Percentiles rank a stretch among this genome's conserved stretches.
phyloP scores from a whole-genome alignment of 148 eudicot genomes.

The Fagopyrum tataricum region DNA sequence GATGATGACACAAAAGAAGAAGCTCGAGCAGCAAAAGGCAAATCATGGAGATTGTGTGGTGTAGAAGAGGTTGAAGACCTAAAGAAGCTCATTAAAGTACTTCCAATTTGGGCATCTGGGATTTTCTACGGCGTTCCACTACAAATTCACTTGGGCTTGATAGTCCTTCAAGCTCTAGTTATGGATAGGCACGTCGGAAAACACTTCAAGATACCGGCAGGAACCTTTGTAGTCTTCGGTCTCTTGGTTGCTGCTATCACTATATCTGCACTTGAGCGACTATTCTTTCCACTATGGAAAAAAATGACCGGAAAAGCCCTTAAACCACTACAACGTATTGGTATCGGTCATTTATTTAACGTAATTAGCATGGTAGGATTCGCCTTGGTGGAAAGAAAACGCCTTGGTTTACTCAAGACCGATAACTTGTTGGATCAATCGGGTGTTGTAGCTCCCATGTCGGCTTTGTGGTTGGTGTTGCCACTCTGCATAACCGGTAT shows the following conservation, averaged over 20 bases:
- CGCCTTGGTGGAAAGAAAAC: constrained; percentile 36
- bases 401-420: constrained; percentile 20
- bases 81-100: constrained; percentile 37
- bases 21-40: constrained; percentile 1
- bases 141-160: constrained; percentile 27
- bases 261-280: constrained; percentile 25
- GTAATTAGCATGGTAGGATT: constrained; percentile 25
- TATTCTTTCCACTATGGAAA: constrained; percentile 28
- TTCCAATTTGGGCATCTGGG: constrained; percentile 54
- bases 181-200: constrained; percentile 36
- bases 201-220: constrained; percentile 29
- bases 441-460: constrained; percentile 33
- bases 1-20: not conserved
- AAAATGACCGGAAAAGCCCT: constrained; percentile 18
- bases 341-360: constrained; percentile 32
- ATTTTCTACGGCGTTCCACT: constrained; percentile 24
- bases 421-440: constrained; percentile 12
- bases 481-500: constrained; percentile 32
- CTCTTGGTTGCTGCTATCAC: constrained; percentile 30
- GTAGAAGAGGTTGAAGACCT: constrained; percentile 50
- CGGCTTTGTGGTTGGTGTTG: constrained; percentile 45
- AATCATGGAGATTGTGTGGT: constrained; percentile 40
- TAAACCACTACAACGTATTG: constrained; percentile 30
- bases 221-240: constrained; percentile 27
- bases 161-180: constrained; percentile 51